Base-by-base conservation (phyloP, 169 alveolate genomes). In the Cryptosporidium baileyi region DNA sequence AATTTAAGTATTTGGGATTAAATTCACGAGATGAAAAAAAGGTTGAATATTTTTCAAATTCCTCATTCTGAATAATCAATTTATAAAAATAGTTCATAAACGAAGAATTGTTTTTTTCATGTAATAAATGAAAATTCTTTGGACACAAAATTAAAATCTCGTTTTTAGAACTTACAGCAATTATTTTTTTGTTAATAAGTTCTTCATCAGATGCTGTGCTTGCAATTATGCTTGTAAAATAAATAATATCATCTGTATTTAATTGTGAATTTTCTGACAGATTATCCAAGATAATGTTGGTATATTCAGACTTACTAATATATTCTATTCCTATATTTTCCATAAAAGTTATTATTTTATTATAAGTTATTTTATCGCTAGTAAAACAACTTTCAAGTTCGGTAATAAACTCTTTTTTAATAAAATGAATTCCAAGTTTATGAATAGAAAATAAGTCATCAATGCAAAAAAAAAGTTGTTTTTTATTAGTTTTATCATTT, bases 381-480 rank as follows among this genome's bases (percentile, higher is more conserved):
- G 30, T 40, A 34, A n/a, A 74, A 40, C 19, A 40, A 13, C 54
- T 28, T 74, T 45, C 54, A 3, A 74, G 26, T 22, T 74, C 38
- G 17, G 15, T 15, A 52, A 57, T 19, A 36, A 74, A 54, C 5
- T 54, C 43, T 8, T 41, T 51, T 5, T 54, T 74, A 22, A 74
- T 41, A 57, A 74, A 74, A 34, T 74, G 67, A 5, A 74, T 74
- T 13, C 32, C 67, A n/a, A 51, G 30, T 11, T 74, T 51, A 22
- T 54, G 41, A 52, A 57, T 32, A 0, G 67, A 30, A 5, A 28
- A 36, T n/a, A 74, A 32, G 17, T 74, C 57, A 11, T 57, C 43
- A 15, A 19, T 47, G 13, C 30, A 24, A 5, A 74, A 1, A 74
- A 54, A 74, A 34, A 74, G 34, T 32, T 74, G 74, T 19, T 74